phyloP scores from a whole-genome alignment of 805 yeast genomes.

The Zygosaccharomyces pseudorouxii region DNA sequence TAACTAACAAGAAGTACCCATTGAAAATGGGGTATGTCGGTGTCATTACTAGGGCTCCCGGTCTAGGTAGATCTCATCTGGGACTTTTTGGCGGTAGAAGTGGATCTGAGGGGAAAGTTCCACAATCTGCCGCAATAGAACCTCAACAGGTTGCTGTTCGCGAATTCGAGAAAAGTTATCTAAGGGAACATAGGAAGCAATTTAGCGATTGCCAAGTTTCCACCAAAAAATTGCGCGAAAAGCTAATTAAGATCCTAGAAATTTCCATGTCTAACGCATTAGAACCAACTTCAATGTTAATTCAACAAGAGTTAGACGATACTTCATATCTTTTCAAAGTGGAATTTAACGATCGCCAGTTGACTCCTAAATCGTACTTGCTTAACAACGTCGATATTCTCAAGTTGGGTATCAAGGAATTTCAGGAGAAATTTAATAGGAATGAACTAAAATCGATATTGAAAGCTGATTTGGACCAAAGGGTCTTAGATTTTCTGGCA shows the following conservation, averaged over 20 bases:
- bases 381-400: constrained; percentile 87
- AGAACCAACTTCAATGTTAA: constrained; percentile 79
- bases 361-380: constrained; percentile 90
- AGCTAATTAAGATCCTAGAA: constrained; percentile 82
- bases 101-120: neutral
- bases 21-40: constrained; percentile 97
- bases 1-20: constrained; percentile 81
- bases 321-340: constrained; percentile 90
- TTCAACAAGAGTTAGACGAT: constrained; percentile 90
- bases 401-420: constrained; percentile 80
- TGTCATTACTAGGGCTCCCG: constrained; percentile 83
- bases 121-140: constrained; percentile 1
- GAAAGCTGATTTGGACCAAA: constrained; percentile 83
- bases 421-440: constrained; percentile 77
- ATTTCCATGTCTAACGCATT: constrained; percentile 85
- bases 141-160: constrained; percentile 41
- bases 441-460: constrained; percentile 74
- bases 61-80: constrained; percentile 13
- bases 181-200: constrained; percentile 56
- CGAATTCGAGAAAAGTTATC: constrained; percentile 61
- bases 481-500: constrained; percentile 80
- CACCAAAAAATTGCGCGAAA: constrained; percentile 67
- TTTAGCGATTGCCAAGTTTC: constrained; percentile 68
- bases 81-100: constrained; percentile 19
- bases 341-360: constrained; percentile 88